Evolutionary conservation across 106 monocot genomes (phyloP), one percentile per base, ranked within the genome.

Genomic region (Xerophyta viscosa): DNA sequence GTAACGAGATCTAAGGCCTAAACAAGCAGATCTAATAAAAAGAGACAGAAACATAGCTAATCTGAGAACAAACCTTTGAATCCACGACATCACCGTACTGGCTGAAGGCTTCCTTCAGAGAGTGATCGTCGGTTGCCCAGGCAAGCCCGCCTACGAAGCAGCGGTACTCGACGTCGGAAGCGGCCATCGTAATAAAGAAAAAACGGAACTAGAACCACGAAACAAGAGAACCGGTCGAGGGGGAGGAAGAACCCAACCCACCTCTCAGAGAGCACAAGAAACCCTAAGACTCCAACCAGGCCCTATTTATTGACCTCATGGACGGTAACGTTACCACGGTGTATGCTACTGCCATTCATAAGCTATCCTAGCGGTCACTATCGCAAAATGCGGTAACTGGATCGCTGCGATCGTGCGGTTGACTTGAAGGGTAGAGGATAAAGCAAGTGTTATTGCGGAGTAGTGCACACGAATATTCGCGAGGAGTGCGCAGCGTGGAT

Each of bases 71-170:
- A 9, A 82, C 91, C 86, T 91, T 91, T 15, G 91, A 77, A 14
- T 86, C 91, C 41, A 86, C 6, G 63, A 91, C 50, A 21, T 91
- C 81, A 56, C 91, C 91, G 66, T 31, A 92, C 33, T 53, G 5
- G 58, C 70, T 70, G 91, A 92, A 92, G 37, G 86, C 91, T 17
- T 66, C 56, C 67, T 75, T 72, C 24, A 92, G 82, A 31, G 82
- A 53, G 36, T 26, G 46, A 46, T 92, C 82, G 17, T 82, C 86
- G 33, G 91, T 92, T 53, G 71, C 78, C 91, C 91, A 92, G 28
- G 91, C 82, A 6, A 92, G 82, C 27, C 91, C 91, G 37, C 86
- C 91, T 29, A 92, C 86, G 68, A 92, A 92, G 60, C 82, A 79
- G 41, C 91, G 86, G 64, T 48, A 92, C 76, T 76, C 91, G 18